Evolutionary conservation across 2,329 filamentous ascomycete genomes (phyloP).

Genomic region (Fusarium sarcochroum): DNA sequence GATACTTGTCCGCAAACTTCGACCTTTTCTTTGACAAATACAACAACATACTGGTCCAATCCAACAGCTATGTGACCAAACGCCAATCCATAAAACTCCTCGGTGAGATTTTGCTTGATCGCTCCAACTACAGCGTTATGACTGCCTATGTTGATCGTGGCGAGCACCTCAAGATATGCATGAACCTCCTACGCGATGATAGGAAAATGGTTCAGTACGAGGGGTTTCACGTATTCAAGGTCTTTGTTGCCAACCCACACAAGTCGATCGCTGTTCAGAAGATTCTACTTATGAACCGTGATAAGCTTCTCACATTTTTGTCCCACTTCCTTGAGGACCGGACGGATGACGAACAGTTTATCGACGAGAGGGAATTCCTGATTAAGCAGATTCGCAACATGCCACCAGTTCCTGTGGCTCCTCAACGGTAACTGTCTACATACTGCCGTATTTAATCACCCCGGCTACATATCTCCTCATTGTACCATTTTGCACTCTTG

Average conservation of each 20-base stretch:
- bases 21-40: slow-evolving; percentile 93
- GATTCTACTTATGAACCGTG: slow-evolving; percentile 95
- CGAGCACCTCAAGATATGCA: slow-evolving; percentile 97
- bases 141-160: slow-evolving; percentile 95
- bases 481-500: slow-evolving; percentile 30
- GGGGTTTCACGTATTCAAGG: slow-evolving; percentile 99
- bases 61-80: slow-evolving; percentile 97
- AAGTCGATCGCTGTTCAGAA: slow-evolving; percentile 97
- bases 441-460: background rate
- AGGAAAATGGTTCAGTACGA: slow-evolving; percentile 99
- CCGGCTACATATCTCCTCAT: slow-evolving; percentile 2
- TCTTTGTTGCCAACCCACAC: slow-evolving; percentile 98
- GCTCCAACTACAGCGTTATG: slow-evolving; percentile 98
- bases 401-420: slow-evolving; percentile 69
- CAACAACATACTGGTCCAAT: slow-evolving; percentile 89
- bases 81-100: slow-evolving; percentile 97
- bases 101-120: slow-evolving; percentile 92
- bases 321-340: slow-evolving; percentile 94
- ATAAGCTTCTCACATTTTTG: slow-evolving; percentile 89
- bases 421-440: slow-evolving; percentile 58
- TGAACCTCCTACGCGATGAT: slow-evolving; percentile 96
- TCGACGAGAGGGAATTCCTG: slow-evolving; percentile 96
- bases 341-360: slow-evolving; percentile 98
- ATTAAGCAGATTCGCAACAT: slow-evolving; percentile 91
- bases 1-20: slow-evolving; percentile 91